Evolutionary conservation across 176 grass and related monocot genomes (phyloP), one percentile per base, ranked within the genome.

Genomic region (Phoenix roebelenii): DNA sequence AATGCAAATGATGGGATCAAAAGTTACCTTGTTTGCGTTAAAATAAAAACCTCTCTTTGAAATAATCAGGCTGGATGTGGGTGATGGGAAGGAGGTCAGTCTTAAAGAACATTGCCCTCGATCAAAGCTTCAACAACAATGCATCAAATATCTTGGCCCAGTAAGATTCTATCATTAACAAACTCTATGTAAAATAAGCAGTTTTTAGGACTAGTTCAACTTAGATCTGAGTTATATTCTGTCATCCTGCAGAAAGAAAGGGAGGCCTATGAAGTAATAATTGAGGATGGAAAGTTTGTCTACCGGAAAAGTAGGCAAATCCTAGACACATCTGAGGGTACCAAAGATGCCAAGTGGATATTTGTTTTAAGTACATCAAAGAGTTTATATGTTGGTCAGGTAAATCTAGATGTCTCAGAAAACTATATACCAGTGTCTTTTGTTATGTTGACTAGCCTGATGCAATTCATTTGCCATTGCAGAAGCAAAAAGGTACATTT

Each of bases 401-500:
- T 95, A 32, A 81, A 74, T 60, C 1, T 23, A 23, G 29, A 50
- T 35, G 9, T 35, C 22, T 7, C 32, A 35, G 32, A 9, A 35
- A 50, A 32, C n/a, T 18, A 18, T 22, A 4, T 63, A 49, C 15
- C 25, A 59, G 24, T 25, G 16, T 35, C 32, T 35, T 35, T 7
- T 10, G 32, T 35, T 9, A 35, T 35, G 32, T 35, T 35, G 7
- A 35, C 32, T 35, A 35, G 32, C 30, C 66, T 58, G 20, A 58
- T 19, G 58, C 52, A 17, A 64, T 76, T 28, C 23, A 4, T 23
- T 67, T 17, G 59, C 24, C 59, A 23, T 54, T 86, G 61, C 87
- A 97, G 93, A 97, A 97, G 76, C 85, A 69, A 50, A 97, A 83
- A 57, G 93, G 93, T 19, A 88, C 73, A 78, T 97, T 97, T 83